These are phyloP conservation scores for Arthroderma sp. DNA, from an alignment of 2,329 filamentous ascomycete species.

Conservation along the genomic window DNA sequence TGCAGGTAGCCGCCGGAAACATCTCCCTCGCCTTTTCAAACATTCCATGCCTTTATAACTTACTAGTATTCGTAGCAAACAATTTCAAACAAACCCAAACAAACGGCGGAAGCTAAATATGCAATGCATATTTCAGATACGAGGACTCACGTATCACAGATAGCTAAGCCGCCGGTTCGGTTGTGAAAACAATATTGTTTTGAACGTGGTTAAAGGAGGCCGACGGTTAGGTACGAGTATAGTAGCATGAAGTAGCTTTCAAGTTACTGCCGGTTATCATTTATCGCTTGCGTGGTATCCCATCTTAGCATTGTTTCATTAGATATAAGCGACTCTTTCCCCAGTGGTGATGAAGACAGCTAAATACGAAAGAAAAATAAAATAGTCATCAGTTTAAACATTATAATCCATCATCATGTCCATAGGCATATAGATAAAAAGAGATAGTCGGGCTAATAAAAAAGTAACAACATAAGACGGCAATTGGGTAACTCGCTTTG, in stretches of 20 bases:
- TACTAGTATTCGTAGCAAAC: not conserved
- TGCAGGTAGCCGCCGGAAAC: not conserved
- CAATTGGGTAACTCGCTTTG: not conserved
- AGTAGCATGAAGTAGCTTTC: not conserved
- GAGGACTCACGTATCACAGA: not conserved
- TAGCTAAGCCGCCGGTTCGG: too few relatives aligned
- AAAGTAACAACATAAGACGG: not conserved
- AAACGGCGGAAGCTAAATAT: not conserved
- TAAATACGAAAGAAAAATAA: not conserved
- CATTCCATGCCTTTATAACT: not conserved
- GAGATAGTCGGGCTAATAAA: not conserved
- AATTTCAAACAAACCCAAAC: not conserved
- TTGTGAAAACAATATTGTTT: too few relatives aligned
- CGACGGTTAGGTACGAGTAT: not conserved
- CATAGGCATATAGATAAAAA: not conserved
- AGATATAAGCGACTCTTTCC: not conserved
- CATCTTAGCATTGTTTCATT: not conserved
- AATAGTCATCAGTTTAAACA: not conserved
- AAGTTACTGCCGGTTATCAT: not conserved
- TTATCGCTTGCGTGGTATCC: not conserved
- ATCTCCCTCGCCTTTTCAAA: not conserved
- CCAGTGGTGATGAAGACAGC: not conserved
- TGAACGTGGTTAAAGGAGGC: not conserved
- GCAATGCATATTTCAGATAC: not conserved
- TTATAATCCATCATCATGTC: constrained; percentile 2